Percentiles rank a stretch among this genome's conserved stretches.
Evolutionary conservation across 2,329 filamentous ascomycete species (phyloP).

Genomic region (Colletotrichum liriopes): DNA sequence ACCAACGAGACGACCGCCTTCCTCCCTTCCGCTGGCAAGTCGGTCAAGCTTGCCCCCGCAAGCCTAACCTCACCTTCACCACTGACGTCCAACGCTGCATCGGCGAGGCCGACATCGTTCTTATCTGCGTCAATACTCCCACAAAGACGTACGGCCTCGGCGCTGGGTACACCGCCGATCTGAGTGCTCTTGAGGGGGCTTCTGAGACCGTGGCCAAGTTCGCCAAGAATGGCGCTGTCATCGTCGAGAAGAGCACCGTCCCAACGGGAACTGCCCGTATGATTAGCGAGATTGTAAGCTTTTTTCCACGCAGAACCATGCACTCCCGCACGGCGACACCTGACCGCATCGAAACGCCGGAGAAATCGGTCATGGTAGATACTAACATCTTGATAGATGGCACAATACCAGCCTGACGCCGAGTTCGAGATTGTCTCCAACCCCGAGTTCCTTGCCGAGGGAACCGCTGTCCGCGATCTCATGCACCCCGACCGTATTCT

Average conservation of each 20-base stretch:
- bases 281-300: constrained; percentile 76
- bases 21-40: constrained; percentile 53
- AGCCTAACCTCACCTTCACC: constrained; percentile 81
- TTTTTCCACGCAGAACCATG: not conserved
- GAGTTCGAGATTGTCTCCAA: constrained; percentile 85
- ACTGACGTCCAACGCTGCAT: constrained; percentile 76
- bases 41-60: constrained; percentile 60
- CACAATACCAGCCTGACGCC: constrained; percentile 72
- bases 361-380: no score
- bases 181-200: constrained; percentile 80
- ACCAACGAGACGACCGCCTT: constrained; percentile 60
- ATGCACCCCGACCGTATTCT: constrained; percentile 81
- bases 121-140: constrained; percentile 85
- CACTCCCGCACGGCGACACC: not conserved
- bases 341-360: not conserved
- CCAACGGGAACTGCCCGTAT: constrained; percentile 82
- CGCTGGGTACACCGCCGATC: constrained; percentile 79
- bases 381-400: constrained; percentile 58
- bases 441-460: constrained; percentile 85
- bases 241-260: constrained; percentile 88
- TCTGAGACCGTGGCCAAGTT: constrained; percentile 77
- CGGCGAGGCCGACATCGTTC: constrained; percentile 78
- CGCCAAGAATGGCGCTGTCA: constrained; percentile 77
- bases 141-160: constrained; percentile 81
- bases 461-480: constrained; percentile 81